phyloP scores from a whole-genome alignment of 306 rosid genomes.

The Trifolium fragiferum region DNA sequence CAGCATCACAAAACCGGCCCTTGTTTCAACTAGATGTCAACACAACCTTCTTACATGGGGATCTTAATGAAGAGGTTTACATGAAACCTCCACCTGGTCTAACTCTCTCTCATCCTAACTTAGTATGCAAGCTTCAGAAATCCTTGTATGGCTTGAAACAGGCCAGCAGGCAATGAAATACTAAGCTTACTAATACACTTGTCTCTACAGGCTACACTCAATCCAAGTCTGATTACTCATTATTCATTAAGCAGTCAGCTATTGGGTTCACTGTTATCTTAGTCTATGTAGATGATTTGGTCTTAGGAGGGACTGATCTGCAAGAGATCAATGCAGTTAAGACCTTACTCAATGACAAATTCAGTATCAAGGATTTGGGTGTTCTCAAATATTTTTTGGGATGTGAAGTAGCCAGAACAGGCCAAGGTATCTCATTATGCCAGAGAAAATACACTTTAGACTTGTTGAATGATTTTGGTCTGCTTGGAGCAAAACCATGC shows the following conservation, averaged over 20 bases:
- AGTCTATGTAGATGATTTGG: not conserved
- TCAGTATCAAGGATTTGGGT: not conserved
- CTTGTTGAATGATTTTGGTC: no score
- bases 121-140: not conserved
- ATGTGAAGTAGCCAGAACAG: not conserved
- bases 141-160: not conserved
- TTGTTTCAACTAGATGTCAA: not conserved
- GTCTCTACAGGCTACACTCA: not conserved
- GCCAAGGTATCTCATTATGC: not conserved
- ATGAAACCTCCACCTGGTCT: not conserved
- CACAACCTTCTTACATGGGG: not conserved
- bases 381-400: not conserved
- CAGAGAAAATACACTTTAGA: not conserved
- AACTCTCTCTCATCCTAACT: accelerated
- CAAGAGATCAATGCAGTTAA: no score
- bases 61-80: not conserved
- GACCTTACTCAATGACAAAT: no score
- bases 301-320: not conserved
- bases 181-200: not conserved
- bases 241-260: accelerated
- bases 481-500: no score
- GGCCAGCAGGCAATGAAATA: not conserved
- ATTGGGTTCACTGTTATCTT: no score
- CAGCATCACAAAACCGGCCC: not conserved
- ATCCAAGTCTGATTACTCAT: not conserved